A percentile compares a stretch with the other conserved stretches of the same genome.
These are phyloP conservation scores for Actinomucor elegans DNA, from an alignment of 371 early-diverging fungal species.

Conservation along the genomic window DNA sequence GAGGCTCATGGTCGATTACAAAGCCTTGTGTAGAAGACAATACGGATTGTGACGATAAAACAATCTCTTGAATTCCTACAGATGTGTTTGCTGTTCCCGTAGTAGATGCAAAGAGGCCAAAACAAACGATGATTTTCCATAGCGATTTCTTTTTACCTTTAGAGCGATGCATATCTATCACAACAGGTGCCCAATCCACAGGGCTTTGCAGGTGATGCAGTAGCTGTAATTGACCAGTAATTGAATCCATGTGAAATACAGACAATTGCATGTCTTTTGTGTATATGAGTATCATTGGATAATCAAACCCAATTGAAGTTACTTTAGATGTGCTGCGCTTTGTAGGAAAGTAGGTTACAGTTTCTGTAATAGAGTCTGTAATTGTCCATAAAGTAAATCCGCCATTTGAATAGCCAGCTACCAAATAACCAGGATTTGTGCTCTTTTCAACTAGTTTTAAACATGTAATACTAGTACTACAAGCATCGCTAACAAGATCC, in stretches of 20 bases:
- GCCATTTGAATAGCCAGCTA: conserved; percentile 45
- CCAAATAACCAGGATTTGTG: conserved; percentile 13
- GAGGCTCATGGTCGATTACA: conserved; percentile 17
- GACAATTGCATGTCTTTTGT: conserved; percentile 32
- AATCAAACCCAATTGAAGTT: conserved; percentile 28
- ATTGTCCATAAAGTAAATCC: conserved; percentile 44
- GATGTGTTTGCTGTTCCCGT: conserved; percentile 28
- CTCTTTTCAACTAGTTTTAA: conserved; percentile 17
- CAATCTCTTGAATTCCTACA: conserved; percentile 42
- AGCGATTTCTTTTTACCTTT: neutral
- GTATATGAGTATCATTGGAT: conserved; percentile 34
- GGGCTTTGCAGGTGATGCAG: conserved; percentile 37
- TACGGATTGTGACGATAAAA: conserved; percentile 16
- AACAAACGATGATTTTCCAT: conserved; percentile 38
- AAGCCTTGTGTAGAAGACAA: conserved; percentile 34
- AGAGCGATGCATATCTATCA: conserved; percentile 14
- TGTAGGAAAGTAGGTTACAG: too few relatives aligned
- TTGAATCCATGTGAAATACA: conserved; percentile 23
- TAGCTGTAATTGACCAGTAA: conserved; percentile 4
- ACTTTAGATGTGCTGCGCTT: conserved; percentile 4
- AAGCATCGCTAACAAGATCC: neutral
- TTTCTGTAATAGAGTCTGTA: too few relatives aligned
- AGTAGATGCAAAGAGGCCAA: conserved; percentile 36
- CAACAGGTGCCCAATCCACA: conserved; percentile 34
- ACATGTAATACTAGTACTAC: conserved; percentile 16